phyloP scores from a whole-genome alignment of 1,139 yeast species.

The Zygosaccharomyces sapae region DNA sequence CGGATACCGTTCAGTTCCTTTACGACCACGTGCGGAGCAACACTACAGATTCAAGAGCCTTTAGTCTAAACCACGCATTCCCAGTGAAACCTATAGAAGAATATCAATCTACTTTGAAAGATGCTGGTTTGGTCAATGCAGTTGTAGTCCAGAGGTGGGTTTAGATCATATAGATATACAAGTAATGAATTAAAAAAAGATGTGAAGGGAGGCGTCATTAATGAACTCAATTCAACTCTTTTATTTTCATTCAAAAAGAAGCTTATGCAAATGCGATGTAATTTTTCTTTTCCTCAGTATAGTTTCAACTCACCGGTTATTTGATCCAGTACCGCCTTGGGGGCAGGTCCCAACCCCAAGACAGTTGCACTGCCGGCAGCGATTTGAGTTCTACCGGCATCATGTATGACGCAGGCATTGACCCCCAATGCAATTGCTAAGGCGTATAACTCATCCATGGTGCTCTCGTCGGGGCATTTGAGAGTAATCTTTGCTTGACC shows the following conservation, averaged over 20 bases:
- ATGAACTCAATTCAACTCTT: background rate
- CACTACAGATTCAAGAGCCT: conserved; percentile 47
- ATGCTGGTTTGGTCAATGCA: conserved; percentile 74
- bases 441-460: conserved; percentile 72
- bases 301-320: conserved; percentile 76
- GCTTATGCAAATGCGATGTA: background rate
- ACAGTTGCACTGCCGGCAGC: conserved; percentile 96
- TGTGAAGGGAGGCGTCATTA: background rate
- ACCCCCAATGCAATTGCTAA: conserved; percentile 77
- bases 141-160: conserved; percentile 89
- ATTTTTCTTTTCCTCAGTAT: conserved; percentile 45
- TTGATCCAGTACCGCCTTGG: conserved; percentile 73
- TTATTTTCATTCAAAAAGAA: background rate
- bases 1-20: conserved; percentile 60
- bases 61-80: conserved; percentile 73
- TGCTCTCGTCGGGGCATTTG: conserved; percentile 70
- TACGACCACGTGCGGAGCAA: conserved; percentile 62
- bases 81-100: conserved; percentile 76
- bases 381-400: conserved; percentile 95
- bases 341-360: conserved; percentile 96
- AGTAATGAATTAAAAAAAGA: background rate
- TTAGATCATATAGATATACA: conserved; percentile 11
- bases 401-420: conserved; percentile 77
- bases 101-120: conserved; percentile 53
- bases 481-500: conserved; percentile 97